phyloP scores from a whole-genome alignment of 805 yeast genomes.

The Sugiyamaella boreocaroliniensis region DNA sequence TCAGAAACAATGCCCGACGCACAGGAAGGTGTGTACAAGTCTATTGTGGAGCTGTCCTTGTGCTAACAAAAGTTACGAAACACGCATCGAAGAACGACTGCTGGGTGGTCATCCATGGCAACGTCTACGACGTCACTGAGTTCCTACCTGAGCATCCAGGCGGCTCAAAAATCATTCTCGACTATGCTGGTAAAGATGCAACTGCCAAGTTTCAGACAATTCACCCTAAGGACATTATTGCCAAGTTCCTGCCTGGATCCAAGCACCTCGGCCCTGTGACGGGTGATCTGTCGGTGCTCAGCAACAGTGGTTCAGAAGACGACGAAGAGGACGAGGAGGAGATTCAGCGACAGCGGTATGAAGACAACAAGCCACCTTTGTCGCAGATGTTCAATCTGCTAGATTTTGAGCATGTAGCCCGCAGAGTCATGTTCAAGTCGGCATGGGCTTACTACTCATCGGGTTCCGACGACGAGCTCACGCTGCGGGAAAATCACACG shows the following conservation, averaged over 20 bases:
- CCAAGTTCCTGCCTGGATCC: constrained; percentile 49
- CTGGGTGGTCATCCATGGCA: constrained; percentile 78
- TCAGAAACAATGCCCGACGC: constrained; percentile 11
- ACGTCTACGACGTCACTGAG: constrained; percentile 71
- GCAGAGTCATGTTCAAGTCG: constrained; percentile 62
- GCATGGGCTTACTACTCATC: constrained; percentile 94
- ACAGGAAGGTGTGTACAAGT: constrained; percentile 15
- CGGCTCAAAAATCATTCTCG: constrained; percentile 48
- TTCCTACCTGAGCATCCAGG: constrained; percentile 57
- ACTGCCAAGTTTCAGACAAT: constrained; percentile 80
- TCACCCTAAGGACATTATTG: constrained; percentile 84
- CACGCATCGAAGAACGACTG: constrained; percentile 59
- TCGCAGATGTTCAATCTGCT: constrained; percentile 65
- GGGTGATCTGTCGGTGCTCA: background rate
- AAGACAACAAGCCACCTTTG: constrained; percentile 58
- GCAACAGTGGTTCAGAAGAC: constrained; percentile 11
- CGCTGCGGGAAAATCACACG: constrained; percentile 82
- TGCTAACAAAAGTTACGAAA: constrained; percentile 30
- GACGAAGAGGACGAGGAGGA: constrained; percentile 36
- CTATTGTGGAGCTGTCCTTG: background rate
- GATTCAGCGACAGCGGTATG: constrained; percentile 35
- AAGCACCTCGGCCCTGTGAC: constrained; percentile 55
- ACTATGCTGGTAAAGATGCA: constrained; percentile 68
- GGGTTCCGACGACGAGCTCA: constrained; percentile 89
- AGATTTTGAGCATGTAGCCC: constrained; percentile 85